These are phyloP conservation scores for Begonia loranthoides DNA, from an alignment of 306 rosid species.

Conservation along the genomic window DNA sequence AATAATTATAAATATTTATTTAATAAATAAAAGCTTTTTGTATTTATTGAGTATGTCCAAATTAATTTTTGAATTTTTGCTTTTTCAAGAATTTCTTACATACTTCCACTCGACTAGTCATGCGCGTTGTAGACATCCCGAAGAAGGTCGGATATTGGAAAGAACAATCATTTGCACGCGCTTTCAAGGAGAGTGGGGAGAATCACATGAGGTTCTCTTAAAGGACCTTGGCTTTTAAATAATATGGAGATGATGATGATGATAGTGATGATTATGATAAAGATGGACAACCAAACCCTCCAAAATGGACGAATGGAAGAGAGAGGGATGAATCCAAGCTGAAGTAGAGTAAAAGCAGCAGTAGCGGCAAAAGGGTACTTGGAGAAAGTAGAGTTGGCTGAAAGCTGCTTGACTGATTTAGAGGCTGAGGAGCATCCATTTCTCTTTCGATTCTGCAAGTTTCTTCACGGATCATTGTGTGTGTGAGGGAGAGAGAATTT, in stretches of 20 bases:
- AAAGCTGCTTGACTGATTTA: conserved; percentile 12
- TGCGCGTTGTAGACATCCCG: too few relatives aligned
- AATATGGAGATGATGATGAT: conserved; percentile 6
- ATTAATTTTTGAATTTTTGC: too few relatives aligned
- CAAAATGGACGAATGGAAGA: conserved; percentile 8
- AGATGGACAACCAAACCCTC: conserved; percentile 10
- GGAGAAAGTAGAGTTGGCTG: conserved; percentile 2
- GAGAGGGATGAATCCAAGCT: background rate
- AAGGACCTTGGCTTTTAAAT: background rate
- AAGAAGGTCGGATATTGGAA: too few relatives aligned
- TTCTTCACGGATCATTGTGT: conserved; percentile 13
- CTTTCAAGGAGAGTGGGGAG: conserved; percentile 1
- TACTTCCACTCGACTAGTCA: too few relatives aligned
- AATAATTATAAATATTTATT: too few relatives aligned
- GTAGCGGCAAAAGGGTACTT: background rate
- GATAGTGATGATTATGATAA: conserved; percentile 6
- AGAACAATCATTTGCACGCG: background rate
- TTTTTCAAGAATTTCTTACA: too few relatives aligned
- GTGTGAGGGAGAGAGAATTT: background rate
- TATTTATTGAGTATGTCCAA: too few relatives aligned
- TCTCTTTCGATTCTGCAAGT: conserved; percentile 16
- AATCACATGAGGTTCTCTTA: background rate
- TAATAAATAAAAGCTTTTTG: too few relatives aligned
- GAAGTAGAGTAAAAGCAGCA: background rate
- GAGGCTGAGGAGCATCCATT: conserved; percentile 2